phyloP scores from a whole-genome alignment of 2,329 filamentous ascomycete species.

The Diatrype stigma region DNA sequence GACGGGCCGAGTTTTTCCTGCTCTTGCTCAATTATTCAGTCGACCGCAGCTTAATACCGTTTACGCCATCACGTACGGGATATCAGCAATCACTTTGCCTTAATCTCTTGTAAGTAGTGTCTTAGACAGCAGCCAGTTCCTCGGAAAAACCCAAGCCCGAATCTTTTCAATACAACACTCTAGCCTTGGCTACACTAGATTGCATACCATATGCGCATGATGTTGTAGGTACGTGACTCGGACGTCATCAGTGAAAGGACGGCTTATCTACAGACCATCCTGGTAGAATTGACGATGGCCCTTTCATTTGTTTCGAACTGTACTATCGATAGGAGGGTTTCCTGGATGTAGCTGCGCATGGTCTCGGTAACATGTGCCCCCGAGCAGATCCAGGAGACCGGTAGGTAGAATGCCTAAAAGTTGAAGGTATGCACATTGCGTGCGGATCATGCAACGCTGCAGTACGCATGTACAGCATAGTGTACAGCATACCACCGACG shows the following conservation, averaged over 20 bases:
- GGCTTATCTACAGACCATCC: neutral
- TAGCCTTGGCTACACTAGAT: neutral
- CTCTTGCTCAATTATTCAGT: neutral
- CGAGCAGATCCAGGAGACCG: constrained; percentile 20
- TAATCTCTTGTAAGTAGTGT: too few relatives aligned
- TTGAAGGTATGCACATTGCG: neutral
- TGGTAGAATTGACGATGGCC: neutral
- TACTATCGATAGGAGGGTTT: neutral
- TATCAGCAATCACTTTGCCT: too few relatives aligned
- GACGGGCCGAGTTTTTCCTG: too few relatives aligned
- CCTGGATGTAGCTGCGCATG: neutral
- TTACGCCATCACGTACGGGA: too few relatives aligned
- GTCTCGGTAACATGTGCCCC: neutral
- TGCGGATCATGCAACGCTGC: constrained; percentile 20
- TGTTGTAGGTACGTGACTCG: neutral
- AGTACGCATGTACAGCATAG: constrained; percentile 9
- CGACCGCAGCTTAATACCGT: too few relatives aligned
- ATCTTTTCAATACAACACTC: neutral
- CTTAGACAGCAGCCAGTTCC: neutral
- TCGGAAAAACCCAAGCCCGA: neutral
- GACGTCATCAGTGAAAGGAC: neutral
- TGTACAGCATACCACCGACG: constrained; percentile 6
- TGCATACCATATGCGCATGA: neutral
- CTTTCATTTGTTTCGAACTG: neutral
- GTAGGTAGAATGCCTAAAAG: constrained; percentile 16